Percentiles rank a stretch among this genome's conserved stretches.
phyloP scores from a whole-genome alignment of 331 rosid species.

The Erythrophleum ivorense region DNA sequence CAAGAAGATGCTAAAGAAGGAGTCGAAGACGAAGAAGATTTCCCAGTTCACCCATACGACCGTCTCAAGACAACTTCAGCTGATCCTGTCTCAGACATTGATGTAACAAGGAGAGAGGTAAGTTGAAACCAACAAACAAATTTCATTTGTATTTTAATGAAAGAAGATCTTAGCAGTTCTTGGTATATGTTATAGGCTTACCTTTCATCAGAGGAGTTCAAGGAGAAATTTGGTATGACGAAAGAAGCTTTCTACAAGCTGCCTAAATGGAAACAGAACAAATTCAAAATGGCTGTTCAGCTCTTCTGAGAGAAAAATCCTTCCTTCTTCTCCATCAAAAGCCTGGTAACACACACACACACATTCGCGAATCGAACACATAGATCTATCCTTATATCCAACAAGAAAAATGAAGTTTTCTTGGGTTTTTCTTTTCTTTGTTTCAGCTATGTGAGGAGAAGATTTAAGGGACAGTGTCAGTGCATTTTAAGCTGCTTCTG shows the following conservation, averaged over 20 bases:
- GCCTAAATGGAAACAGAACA: conserved; percentile 97
- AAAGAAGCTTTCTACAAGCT: conserved; percentile 77
- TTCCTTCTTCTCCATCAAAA: too few relatives aligned
- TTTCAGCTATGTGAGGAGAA: too few relatives aligned
- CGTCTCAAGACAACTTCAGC: conserved; percentile 61
- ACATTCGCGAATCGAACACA: too few relatives aligned
- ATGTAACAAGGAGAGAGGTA: conserved; percentile 91
- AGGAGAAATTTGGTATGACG: conserved; percentile 71
- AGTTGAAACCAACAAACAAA: too few relatives aligned
- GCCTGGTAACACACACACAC: too few relatives aligned
- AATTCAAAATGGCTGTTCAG: conserved; percentile 84
- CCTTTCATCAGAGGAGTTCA: conserved; percentile 80
- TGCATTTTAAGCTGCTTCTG: too few relatives aligned
- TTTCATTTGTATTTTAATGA: too few relatives aligned
- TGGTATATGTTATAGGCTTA: conserved; percentile 59
- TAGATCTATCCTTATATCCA: too few relatives aligned
- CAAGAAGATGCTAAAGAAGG: conserved; percentile 84
- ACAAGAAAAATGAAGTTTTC: too few relatives aligned
- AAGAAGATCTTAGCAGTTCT: conserved; percentile 5
- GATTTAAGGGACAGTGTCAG: too few relatives aligned
- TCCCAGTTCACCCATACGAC: conserved; percentile 72
- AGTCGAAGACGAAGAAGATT: conserved; percentile 80
- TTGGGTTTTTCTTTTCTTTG: too few relatives aligned
- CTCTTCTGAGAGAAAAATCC: conserved; percentile 85
- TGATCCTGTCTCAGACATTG: conserved; percentile 74